phyloP scores from a whole-genome alignment of 1,284 basidiomycete genomes.

The Sporisorium graminicola region DNA sequence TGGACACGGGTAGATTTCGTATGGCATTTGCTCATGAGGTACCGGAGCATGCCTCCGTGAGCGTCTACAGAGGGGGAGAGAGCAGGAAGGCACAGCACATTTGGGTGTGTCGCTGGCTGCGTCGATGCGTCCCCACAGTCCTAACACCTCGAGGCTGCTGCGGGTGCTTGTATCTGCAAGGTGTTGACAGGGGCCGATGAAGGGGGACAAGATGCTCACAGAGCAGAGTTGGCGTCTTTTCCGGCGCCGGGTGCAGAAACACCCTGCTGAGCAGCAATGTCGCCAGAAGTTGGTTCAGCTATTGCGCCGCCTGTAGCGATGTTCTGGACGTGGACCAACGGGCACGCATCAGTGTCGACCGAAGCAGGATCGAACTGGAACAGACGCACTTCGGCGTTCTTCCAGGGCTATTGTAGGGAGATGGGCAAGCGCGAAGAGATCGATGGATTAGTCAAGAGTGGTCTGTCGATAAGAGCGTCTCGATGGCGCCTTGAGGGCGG shows the following conservation, averaged over 20 bases:
- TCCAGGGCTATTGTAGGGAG: slow-evolving; percentile 53
- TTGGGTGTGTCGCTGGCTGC: background rate
- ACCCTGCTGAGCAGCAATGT: slow-evolving; percentile 41
- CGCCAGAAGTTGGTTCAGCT: slow-evolving; percentile 56
- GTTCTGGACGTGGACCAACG: slow-evolving; percentile 49
- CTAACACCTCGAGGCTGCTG: background rate
- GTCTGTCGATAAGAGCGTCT: background rate
- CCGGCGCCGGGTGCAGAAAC: slow-evolving; percentile 73
- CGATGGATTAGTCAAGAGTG: background rate
- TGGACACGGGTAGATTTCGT: background rate
- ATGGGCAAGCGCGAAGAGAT: background rate
- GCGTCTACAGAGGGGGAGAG: slow-evolving; percentile 21
- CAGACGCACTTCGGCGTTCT: slow-evolving; percentile 66
- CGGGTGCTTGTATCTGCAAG: background rate
- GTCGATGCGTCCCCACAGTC: background rate
- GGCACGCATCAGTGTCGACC: slow-evolving; percentile 57
- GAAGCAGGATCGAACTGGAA: slow-evolving; percentile 60
- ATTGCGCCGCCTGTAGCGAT: slow-evolving; percentile 58
- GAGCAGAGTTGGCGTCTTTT: slow-evolving; percentile 42
- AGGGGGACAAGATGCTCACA: slow-evolving; percentile 43
- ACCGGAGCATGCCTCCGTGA: slow-evolving; percentile 44
- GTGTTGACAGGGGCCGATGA: background rate
- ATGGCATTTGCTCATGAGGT: slow-evolving; percentile 38
- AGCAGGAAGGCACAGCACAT: background rate
- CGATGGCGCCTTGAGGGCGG: too few relatives aligned